phyloP scores from a whole-genome alignment of 2,329 filamentous ascomycete genomes.

The Talaromyces verruculosus region DNA sequence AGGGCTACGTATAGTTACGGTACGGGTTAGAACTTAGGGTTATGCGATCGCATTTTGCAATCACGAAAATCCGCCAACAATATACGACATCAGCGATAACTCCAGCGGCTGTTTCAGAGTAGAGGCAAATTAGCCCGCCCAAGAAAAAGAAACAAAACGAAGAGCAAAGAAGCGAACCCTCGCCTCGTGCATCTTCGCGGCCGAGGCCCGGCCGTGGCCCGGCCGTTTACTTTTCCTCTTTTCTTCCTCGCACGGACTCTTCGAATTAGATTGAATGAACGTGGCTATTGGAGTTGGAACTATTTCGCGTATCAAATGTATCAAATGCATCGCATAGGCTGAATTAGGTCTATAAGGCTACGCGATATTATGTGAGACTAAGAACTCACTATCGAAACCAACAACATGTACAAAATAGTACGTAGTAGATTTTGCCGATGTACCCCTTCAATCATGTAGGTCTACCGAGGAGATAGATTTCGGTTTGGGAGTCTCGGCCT shows the following conservation, averaged over 20 bases:
- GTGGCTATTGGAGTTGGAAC: neutral
- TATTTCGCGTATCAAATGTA: neutral
- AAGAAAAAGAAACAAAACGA: neutral
- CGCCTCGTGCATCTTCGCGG: neutral
- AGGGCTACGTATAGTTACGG: neutral
- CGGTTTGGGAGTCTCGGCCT: neutral
- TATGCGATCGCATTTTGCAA: neutral
- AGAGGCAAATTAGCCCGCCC: neutral
- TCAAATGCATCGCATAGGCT: neutral
- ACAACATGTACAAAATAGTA: neutral
- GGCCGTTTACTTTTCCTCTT: neutral
- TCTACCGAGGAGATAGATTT: neutral
- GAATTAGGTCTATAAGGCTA: neutral
- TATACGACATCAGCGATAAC: neutral
- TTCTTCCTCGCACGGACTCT: slow-evolving; percentile 6
- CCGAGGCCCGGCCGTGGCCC: too few relatives aligned
- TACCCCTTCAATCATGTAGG: neutral
- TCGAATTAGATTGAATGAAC: neutral
- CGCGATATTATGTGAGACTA: neutral
- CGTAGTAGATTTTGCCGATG: neutral
- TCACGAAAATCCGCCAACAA: neutral
- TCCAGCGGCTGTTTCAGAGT: neutral
- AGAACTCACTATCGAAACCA: neutral
- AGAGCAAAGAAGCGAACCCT: neutral
- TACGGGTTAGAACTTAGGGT: neutral